Base-by-base conservation (phyloP, 305 asterid genomes). In the Vinca major region DNA sequence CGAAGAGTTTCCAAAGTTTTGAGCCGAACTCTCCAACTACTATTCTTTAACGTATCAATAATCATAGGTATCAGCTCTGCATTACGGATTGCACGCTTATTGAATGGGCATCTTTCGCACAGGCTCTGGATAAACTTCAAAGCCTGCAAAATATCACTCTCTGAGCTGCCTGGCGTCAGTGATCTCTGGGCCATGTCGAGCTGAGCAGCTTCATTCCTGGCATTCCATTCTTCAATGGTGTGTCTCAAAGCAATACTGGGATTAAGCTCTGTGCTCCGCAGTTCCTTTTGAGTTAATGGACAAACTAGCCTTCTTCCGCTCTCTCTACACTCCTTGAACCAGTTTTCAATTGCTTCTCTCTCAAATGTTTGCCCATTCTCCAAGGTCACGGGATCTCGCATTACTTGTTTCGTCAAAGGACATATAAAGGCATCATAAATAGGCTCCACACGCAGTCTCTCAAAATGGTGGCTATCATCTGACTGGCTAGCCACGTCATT, bases 191-290 rank as follows among this genome's bases (percentile, higher is more conserved):
- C 96, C 91, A 86, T 85, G 75, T 93, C 99, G 11, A 93, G 83
- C 80, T 91, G 90, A 67, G 88, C 91, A 48, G 97, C 99, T 78
- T 87, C 97, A 37, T 91, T 91, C 80, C 99, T 88, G 1, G 97
- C 97, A 65, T 87, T 89, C 99, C 99, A 93, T 76, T 93, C 95
- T 78, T 86, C 97, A 10, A 93, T 93, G 0, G 99, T 88, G 81
- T 85, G 83, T 63, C 95, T 75, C 63, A 93, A 77, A 65, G 96
- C 96, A 70, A 93, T 89, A 66, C 99, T 87, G 19, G 99, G 92
- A 75, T 88, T 93, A 57, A 93, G 78, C 63, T 93, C 97, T 0
- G 79, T 77, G 75, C 88, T 91, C 71, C 85, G 84, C 69, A 93
- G 63, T 76, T 87, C 97, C 72, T 88, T 81, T 64, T 84, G 79